Evolutionary conservation across 805 yeast species (phyloP).

Genomic region (Cyberlindnera amylophila): DNA sequence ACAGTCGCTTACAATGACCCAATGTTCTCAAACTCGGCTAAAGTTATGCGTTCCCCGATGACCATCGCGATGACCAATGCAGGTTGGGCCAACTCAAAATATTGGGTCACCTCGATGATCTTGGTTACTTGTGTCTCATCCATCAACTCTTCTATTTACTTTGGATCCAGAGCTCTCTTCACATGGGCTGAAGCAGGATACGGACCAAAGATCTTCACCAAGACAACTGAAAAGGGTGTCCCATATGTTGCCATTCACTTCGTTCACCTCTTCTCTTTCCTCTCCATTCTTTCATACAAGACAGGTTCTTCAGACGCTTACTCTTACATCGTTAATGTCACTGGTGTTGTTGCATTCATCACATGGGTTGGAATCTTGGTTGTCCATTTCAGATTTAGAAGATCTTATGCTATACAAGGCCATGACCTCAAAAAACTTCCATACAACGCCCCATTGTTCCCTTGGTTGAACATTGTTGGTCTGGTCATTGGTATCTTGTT

Average conservation of each 20-base stretch:
- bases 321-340: conserved; percentile 65
- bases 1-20: conserved; percentile 67
- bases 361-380: conserved; percentile 64
- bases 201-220: conserved; percentile 54
- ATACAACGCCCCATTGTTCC: conserved; percentile 57
- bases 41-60: conserved; percentile 60
- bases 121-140: conserved; percentile 64
- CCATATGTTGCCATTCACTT: conserved; percentile 57
- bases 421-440: conserved; percentile 64
- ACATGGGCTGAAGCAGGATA: conserved; percentile 58
- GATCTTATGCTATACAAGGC: conserved; percentile 54
- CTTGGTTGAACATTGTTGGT: conserved; percentile 38
- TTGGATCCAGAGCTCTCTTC: conserved; percentile 65
- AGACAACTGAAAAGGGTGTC: conserved; percentile 55
- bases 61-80: conserved; percentile 64
- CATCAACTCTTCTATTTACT: conserved; percentile 63
- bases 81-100: conserved; percentile 62
- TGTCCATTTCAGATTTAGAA: conserved; percentile 66
- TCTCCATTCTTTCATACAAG: conserved; percentile 52
- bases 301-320: conserved; percentile 55
- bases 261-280: conserved; percentile 56
- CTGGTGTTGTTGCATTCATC: conserved; percentile 71
- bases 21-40: conserved; percentile 32
- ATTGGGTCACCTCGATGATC: conserved; percentile 66
- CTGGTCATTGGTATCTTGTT: conserved; percentile 36